Conservation (phyloP, 2,329 filamentous ascomycete genomes). For the Paraphaeosphaeria sporulosa region DNA sequence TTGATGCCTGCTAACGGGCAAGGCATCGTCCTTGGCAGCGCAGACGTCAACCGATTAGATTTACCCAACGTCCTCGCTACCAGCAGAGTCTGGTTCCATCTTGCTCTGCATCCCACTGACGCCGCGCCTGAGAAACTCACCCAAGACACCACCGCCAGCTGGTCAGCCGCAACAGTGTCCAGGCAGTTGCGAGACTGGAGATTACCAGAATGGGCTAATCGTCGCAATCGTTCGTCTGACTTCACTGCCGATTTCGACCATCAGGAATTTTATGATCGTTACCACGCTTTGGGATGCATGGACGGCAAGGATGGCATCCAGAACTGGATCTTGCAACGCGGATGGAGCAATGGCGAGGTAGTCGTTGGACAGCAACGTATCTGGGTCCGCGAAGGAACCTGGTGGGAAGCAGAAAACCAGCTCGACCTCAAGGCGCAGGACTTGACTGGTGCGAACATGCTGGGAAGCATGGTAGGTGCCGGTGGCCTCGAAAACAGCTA, state of each 20-base stretch:
- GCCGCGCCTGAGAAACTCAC: slow-evolving; percentile 78
- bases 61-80: slow-evolving; percentile 76
- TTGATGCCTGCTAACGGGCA: slow-evolving; percentile 80
- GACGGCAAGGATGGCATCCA: slow-evolving; percentile 93
- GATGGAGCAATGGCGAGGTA: slow-evolving; percentile 98
- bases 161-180: slow-evolving; percentile 93
- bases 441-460: slow-evolving; percentile 46
- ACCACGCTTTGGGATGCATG: slow-evolving; percentile 81
- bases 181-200: slow-evolving; percentile 93
- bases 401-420: slow-evolving; percentile 98
- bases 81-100: slow-evolving; percentile 94
- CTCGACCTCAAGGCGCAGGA: slow-evolving; percentile 82
- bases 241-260: slow-evolving; percentile 97
- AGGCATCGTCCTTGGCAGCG: slow-evolving; percentile 78
- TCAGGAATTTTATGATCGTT: slow-evolving; percentile 88
- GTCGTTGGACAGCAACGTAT: slow-evolving; percentile 89
- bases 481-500: slow-evolving; percentile 76
- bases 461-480: slow-evolving; percentile 61
- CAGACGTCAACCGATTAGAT: slow-evolving; percentile 75
- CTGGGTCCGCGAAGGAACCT: slow-evolving; percentile 92
- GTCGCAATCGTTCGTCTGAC: slow-evolving; percentile 87
- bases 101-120: slow-evolving; percentile 90
- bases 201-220: slow-evolving; percentile 94
- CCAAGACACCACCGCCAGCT: slow-evolving; percentile 78
- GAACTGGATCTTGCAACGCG: slow-evolving; percentile 90